These are phyloP conservation scores for Penicillium chermesinum DNA, from an alignment of 495 filamentous ascomycete species.

Conservation along the genomic window DNA sequence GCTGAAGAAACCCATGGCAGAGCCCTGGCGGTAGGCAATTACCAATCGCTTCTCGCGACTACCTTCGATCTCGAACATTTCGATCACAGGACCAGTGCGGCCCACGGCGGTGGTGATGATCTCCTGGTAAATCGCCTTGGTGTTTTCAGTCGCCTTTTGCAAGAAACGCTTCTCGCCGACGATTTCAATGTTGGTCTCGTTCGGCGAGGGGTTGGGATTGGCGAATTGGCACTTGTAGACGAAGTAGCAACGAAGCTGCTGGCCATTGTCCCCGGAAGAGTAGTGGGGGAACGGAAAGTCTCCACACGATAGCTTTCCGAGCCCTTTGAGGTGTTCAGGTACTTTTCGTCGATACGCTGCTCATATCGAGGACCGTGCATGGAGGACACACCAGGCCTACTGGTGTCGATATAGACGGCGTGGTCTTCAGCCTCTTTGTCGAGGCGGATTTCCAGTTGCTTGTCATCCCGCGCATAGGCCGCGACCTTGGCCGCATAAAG, in stretches of 20 bases:
- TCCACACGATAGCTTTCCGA: conserved; percentile 82
- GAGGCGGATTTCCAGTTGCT: conserved; percentile 84
- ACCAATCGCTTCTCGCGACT: conserved; percentile 88
- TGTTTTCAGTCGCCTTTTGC: conserved; percentile 92
- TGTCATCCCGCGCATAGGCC: conserved; percentile 89
- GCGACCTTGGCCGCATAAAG: conserved; percentile 97
- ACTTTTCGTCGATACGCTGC: conserved; percentile 90
- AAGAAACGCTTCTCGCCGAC: conserved; percentile 92
- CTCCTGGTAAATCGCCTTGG: conserved; percentile 88
- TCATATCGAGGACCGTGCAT: conserved; percentile 82
- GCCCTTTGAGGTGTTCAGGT: conserved; percentile 67
- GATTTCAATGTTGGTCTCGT: conserved; percentile 84
- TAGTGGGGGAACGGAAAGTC: conserved; percentile 80
- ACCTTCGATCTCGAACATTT: conserved; percentile 92
- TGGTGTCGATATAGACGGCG: conserved; percentile 98
- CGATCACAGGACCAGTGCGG: conserved; percentile 88
- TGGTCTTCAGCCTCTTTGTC: conserved; percentile 95
- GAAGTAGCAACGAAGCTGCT: conserved; percentile 93
- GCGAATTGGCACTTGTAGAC: conserved; percentile 94
- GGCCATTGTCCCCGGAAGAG: conserved; percentile 69
- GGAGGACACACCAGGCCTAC: conserved; percentile 73
- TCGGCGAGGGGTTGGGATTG: conserved; percentile 60
- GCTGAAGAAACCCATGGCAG: conserved; percentile 90
- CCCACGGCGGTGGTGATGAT: conserved; percentile 80
- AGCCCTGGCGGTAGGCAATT: conserved; percentile 87